phyloP scores from a whole-genome alignment of 495 filamentous ascomycete genomes.

The Talaromyces liani region DNA sequence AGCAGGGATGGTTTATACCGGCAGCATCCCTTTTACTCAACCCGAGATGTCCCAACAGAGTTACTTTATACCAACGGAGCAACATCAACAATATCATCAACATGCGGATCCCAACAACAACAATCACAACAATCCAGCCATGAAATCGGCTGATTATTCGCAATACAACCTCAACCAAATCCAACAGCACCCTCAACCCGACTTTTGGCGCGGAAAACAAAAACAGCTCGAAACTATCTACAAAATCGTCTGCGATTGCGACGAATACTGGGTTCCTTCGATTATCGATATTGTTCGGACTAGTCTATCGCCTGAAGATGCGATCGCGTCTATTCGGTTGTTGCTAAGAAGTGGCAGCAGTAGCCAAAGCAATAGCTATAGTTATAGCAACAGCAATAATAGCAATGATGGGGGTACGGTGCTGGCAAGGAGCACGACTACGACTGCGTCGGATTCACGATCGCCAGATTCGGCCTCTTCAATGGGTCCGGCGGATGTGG shows the following conservation, averaged over 20 bases:
- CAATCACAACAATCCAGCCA: background rate
- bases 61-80: background rate
- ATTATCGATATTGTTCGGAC: conserved; percentile 24
- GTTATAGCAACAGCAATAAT: background rate
- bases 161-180: background rate
- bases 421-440: background rate
- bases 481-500: background rate
- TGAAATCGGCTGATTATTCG: background rate
- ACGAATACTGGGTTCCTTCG: conserved; percentile 20
- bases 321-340: conserved; percentile 22
- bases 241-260: conserved; percentile 25
- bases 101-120: background rate
- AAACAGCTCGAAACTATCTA: conserved; percentile 22
- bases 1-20: background rate
- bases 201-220: conserved; percentile 18
- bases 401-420: background rate
- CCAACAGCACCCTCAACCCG: conserved; percentile 8
- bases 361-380: background rate
- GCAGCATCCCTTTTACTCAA: background rate
- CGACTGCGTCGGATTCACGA: background rate
- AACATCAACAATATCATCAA: background rate
- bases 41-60: background rate
- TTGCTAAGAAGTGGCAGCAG: conserved; percentile 13
- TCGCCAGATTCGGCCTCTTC: background rate
- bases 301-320: conserved; percentile 27